A percentile compares a stretch with the other conserved stretches of the same genome.
These are phyloP conservation scores for Neonectria hederae DNA, from an alignment of 2,329 filamentous ascomycete genomes.

Conservation along the genomic window DNA sequence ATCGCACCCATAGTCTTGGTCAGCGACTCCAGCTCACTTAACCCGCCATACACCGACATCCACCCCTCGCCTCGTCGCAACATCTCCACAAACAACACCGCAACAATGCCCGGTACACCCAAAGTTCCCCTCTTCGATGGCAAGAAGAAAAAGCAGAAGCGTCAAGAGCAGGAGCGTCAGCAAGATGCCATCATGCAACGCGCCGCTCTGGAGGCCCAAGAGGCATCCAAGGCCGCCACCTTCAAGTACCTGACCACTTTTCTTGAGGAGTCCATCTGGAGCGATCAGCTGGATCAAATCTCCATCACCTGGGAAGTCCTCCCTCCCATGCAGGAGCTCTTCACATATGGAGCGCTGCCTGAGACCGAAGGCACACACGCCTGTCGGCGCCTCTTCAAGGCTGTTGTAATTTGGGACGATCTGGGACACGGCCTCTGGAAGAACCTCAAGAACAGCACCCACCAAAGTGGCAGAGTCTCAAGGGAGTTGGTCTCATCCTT, in stretches of 20 bases:
- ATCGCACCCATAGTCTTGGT: not conserved
- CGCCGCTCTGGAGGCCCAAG: slow-evolving; percentile 42
- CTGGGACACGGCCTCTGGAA: slow-evolving; percentile 49
- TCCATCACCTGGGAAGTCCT: slow-evolving; percentile 47
- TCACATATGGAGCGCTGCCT: slow-evolving; percentile 45
- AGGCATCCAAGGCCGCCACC: slow-evolving; percentile 44
- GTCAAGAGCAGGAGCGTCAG: slow-evolving; percentile 31
- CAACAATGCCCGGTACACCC: slow-evolving; percentile 33
- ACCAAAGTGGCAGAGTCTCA: slow-evolving; percentile 9
- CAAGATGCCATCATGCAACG: slow-evolving; percentile 25
- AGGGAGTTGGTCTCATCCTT: not conserved
- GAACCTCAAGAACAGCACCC: slow-evolving; percentile 35
- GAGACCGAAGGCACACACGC: slow-evolving; percentile 49
- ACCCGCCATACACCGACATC: not conserved
- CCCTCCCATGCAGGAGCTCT: slow-evolving; percentile 48
- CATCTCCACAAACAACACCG: slow-evolving; percentile 28
- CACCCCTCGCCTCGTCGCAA: not conserved
- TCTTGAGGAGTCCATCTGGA: slow-evolving; percentile 43
- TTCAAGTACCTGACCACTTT: slow-evolving; percentile 47
- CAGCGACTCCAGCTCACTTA: not conserved
- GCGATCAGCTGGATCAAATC: slow-evolving; percentile 46
- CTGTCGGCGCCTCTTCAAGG: slow-evolving; percentile 51
- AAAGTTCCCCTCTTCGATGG: slow-evolving; percentile 40
- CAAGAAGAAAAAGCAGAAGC: slow-evolving; percentile 41
- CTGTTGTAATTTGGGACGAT: slow-evolving; percentile 51